Conservation (phyloP, 768 basidiomycete genomes). For the Mycena chlorophos region DNA sequence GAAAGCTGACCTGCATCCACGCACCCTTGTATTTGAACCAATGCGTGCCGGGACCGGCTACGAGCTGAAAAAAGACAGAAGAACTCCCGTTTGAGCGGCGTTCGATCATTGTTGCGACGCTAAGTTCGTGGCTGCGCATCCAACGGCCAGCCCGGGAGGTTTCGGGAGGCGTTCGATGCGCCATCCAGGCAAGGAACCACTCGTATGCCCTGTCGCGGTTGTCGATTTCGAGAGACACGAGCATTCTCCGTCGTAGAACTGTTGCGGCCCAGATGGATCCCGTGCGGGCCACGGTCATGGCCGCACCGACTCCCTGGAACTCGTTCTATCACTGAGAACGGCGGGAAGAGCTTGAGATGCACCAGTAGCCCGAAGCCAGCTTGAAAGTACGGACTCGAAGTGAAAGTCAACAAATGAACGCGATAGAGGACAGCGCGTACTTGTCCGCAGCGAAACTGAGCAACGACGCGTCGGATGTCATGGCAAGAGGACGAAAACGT, state of each 20-base stretch:
- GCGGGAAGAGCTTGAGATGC: constrained; percentile 11
- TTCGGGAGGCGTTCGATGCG: constrained; percentile 53
- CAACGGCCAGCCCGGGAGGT: constrained; percentile 40
- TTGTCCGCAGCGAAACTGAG: constrained; percentile 59
- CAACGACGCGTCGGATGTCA: constrained; percentile 30
- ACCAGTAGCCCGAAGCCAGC: constrained; percentile 99
- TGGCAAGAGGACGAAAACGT: not conserved
- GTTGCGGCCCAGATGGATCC: constrained; percentile 66
- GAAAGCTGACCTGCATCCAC: constrained; percentile 84
- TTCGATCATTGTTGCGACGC: constrained; percentile 90
- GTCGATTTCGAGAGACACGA: constrained; percentile 94
- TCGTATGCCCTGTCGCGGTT: constrained; percentile 94
- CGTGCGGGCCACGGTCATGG: constrained; percentile 72
- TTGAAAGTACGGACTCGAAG: constrained; percentile 87
- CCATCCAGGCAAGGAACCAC: constrained; percentile 98
- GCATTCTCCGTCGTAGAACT: constrained; percentile 82
- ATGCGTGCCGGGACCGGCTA: constrained; percentile 94
- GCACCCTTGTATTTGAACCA: constrained; percentile 87
- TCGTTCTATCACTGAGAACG: constrained; percentile 8
- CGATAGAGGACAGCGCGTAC: constrained; percentile 42
- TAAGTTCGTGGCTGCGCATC: constrained; percentile 86
- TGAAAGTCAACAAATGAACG: not conserved
- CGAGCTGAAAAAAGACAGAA: constrained; percentile 86
- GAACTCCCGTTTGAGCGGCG: constrained; percentile 89
- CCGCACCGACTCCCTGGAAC: constrained; percentile 85